Conservation (phyloP, 768 basidiomycete genomes). For the Harrya chromipes region DNA sequence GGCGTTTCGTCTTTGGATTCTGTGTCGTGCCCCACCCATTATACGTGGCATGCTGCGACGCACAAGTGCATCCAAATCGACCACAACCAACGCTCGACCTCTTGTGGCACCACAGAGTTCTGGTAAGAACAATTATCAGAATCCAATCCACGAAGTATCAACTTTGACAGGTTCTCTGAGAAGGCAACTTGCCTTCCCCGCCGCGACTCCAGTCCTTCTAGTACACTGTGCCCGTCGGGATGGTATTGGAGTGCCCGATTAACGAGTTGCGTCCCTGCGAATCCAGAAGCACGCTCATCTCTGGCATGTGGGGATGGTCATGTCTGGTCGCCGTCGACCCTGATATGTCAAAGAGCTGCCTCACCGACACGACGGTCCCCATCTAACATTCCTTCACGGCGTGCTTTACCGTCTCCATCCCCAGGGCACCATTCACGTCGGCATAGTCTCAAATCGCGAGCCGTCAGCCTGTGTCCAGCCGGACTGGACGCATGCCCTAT, state of each 20-base stretch:
- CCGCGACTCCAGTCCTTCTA: background rate
- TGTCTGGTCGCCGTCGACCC: conserved; percentile 41
- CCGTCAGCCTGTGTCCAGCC: conserved; percentile 45
- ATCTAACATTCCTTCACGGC: conserved; percentile 20
- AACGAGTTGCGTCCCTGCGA: conserved; percentile 10
- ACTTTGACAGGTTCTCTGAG: conserved; percentile 11
- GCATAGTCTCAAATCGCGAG: conserved; percentile 36
- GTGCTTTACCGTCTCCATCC: conserved; percentile 37
- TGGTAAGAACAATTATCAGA: conserved; percentile 2
- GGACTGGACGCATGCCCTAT: conserved; percentile 59
- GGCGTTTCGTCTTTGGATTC: background rate
- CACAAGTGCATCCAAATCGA: conserved; percentile 4
- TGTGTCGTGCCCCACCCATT: conserved; percentile 6
- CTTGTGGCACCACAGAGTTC: conserved; percentile 8
- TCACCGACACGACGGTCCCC: conserved; percentile 22
- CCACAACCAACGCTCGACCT: too few species aligned
- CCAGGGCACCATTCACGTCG: conserved; percentile 22
- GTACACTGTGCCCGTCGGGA: conserved; percentile 8
- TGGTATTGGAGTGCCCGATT: conserved; percentile 18
- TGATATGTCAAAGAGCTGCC: conserved; percentile 39
- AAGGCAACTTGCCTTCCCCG: conserved; percentile 11
- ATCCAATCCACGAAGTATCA: background rate
- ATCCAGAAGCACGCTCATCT: conserved; percentile 4
- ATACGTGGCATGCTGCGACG: conserved; percentile 4
- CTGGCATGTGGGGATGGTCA: conserved; percentile 40